A percentile compares a stretch with the other conserved stretches of the same genome.
phyloP scores from a whole-genome alignment of 2,329 filamentous ascomycete species.

The Ascochyta clinopodiicola region DNA sequence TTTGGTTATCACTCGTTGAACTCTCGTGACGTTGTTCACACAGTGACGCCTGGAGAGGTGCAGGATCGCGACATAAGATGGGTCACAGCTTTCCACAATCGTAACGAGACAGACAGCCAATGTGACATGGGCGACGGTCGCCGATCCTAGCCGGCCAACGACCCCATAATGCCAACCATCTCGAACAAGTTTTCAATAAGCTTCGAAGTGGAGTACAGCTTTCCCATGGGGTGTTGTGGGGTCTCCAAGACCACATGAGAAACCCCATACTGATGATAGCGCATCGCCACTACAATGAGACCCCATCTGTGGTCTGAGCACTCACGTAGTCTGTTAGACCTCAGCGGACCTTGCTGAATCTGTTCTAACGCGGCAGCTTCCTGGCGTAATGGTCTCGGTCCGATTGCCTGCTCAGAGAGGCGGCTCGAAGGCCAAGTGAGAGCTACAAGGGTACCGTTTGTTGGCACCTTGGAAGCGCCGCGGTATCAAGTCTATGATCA shows the following conservation, averaged over 20 bases:
- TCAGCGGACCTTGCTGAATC: background rate
- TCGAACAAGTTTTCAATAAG: background rate
- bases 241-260: constrained; percentile 1
- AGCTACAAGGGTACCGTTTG: constrained; percentile 8
- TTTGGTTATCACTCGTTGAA: background rate
- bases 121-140: background rate
- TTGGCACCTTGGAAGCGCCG: constrained; percentile 19
- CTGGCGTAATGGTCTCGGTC: constrained; percentile 12
- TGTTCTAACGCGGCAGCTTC: background rate
- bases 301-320: background rate
- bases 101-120: background rate
- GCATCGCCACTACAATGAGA: background rate
- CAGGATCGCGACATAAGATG: background rate
- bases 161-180: constrained; percentile 1
- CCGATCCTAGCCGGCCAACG: constrained; percentile 1
- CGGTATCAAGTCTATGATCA: constrained; percentile 4
- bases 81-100: background rate
- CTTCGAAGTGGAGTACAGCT: constrained; percentile 3
- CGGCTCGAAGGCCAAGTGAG: constrained; percentile 15
- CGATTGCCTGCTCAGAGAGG: constrained; percentile 5
- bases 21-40: background rate
- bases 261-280: constrained; percentile 1
- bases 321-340: background rate
- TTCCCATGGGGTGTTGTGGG: constrained; percentile 12
- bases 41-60: background rate